Conservation (phyloP, 2,329 filamentous ascomycete species). For the Trichoderma simmonsii region DNA sequence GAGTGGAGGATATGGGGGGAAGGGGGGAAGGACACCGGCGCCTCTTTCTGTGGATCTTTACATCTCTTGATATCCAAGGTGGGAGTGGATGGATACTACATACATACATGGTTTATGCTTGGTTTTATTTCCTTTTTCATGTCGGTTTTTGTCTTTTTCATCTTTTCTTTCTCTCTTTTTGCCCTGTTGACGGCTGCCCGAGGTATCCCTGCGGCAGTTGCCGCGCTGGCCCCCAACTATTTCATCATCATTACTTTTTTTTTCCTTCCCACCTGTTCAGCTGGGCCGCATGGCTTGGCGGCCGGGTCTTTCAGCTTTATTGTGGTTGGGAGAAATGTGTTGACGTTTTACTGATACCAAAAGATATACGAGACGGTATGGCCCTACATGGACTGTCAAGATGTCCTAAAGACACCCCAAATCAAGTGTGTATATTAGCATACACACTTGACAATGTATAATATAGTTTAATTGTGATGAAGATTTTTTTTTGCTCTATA, state of each 20-base stretch:
- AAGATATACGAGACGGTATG: conserved; percentile 15
- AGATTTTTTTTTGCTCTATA: neutral
- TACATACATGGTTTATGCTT: conserved; percentile 12
- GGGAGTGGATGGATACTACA: conserved; percentile 15
- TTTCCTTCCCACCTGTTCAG: neutral
- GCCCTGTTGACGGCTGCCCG: neutral
- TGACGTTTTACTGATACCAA: conserved; percentile 10
- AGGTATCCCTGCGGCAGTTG: neutral
- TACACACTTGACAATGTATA: conserved; percentile 15
- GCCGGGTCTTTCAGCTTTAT: neutral
- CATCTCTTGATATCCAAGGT: conserved; percentile 16
- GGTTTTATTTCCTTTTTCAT: conserved; percentile 8
- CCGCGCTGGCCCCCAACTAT: neutral
- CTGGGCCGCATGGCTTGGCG: neutral
- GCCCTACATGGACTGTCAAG: neutral
- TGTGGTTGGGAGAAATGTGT: conserved; percentile 1
- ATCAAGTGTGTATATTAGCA: neutral
- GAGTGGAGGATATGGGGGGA: conserved; percentile 2
- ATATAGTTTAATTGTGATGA: conserved; percentile 10
- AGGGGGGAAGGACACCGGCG: neutral
- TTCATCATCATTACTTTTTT: neutral
- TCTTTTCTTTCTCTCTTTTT: neutral
- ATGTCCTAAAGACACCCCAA: neutral
- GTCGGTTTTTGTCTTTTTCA: conserved; percentile 3
- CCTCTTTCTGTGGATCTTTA: conserved; percentile 9